These are phyloP conservation scores for Saturnispora mendoncae DNA, from an alignment of 805 yeast genomes.

Conservation along the genomic window DNA sequence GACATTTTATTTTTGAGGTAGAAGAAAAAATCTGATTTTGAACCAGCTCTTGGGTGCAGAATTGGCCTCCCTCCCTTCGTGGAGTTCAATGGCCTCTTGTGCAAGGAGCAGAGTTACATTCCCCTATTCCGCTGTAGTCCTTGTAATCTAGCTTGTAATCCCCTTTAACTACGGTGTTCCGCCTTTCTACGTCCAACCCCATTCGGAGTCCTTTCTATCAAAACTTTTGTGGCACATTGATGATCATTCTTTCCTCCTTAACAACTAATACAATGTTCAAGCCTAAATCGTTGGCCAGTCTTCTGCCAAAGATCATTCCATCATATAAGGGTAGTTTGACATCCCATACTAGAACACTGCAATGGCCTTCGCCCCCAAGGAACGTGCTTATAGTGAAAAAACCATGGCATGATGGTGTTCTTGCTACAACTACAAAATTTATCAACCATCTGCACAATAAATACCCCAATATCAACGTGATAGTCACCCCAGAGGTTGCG, in stretches of 20 bases:
- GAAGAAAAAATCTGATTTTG: background rate
- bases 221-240: no score
- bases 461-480: slow-evolving; percentile 66
- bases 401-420: slow-evolving; percentile 63
- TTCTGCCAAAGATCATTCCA: slow-evolving; percentile 31
- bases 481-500: slow-evolving; percentile 68
- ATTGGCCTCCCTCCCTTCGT: slow-evolving; percentile 10
- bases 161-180: background rate
- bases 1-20: slow-evolving; percentile 1
- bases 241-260: no score
- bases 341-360: slow-evolving; percentile 51
- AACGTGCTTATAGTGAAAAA: slow-evolving; percentile 79
- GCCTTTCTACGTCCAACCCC: no score
- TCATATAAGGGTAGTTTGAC: slow-evolving; percentile 46
- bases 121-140: background rate
- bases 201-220: no score
- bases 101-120: slow-evolving; percentile 10
- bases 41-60: slow-evolving; percentile 11
- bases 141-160: background rate
- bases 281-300: slow-evolving; percentile 6
- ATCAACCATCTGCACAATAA: slow-evolving; percentile 49
- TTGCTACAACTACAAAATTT: slow-evolving; percentile 57
- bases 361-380: slow-evolving; percentile 66
- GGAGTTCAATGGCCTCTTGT: slow-evolving; percentile 10
- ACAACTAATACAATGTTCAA: slow-evolving; percentile 9